Conservation (phyloP, 1,139 yeast species). For the Yamadazyma conglobata region DNA sequence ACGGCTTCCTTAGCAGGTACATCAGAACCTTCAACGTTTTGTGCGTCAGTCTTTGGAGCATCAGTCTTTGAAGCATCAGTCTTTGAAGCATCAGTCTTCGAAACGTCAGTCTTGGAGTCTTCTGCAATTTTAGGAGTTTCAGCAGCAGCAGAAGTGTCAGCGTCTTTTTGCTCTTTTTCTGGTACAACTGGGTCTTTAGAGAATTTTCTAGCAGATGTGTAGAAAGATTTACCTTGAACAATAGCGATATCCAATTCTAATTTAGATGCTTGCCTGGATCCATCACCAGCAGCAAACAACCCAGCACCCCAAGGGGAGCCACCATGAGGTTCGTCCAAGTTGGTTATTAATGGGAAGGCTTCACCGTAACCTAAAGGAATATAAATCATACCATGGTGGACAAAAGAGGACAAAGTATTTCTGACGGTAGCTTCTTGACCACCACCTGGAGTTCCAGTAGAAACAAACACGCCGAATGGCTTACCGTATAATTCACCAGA, state of each 20-base stretch:
- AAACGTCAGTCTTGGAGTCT: too few species aligned
- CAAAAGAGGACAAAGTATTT: slow-evolving; percentile 30
- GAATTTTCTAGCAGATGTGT: slow-evolving; percentile 16
- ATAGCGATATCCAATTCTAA: slow-evolving; percentile 33
- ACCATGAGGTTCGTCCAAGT: slow-evolving; percentile 35
- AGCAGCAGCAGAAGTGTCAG: not conserved
- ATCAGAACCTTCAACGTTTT: slow-evolving; percentile 6
- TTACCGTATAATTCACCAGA: slow-evolving; percentile 34
- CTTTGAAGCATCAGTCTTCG: slow-evolving; percentile 13
- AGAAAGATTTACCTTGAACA: slow-evolving; percentile 34
- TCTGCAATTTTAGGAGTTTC: slow-evolving; percentile 1
- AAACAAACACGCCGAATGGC: slow-evolving; percentile 35
- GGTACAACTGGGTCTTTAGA: slow-evolving; percentile 1
- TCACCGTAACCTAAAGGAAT: slow-evolving; percentile 35
- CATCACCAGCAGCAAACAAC: slow-evolving; percentile 35
- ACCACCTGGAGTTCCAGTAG: slow-evolving; percentile 38
- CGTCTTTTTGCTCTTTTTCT: slow-evolving; percentile 7
- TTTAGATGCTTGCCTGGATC: slow-evolving; percentile 32
- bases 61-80: slow-evolving; percentile 7
- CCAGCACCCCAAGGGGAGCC: slow-evolving; percentile 45
- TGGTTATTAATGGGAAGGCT: slow-evolving; percentile 24
- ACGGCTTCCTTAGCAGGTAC: slow-evolving; percentile 8
- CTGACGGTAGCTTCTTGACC: slow-evolving; percentile 38
- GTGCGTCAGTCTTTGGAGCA: slow-evolving; percentile 2
- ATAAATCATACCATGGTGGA: slow-evolving; percentile 37